Evolutionary conservation across 345 rosid genomes (phyloP).

Genomic region (Eutrema japonicum): DNA sequence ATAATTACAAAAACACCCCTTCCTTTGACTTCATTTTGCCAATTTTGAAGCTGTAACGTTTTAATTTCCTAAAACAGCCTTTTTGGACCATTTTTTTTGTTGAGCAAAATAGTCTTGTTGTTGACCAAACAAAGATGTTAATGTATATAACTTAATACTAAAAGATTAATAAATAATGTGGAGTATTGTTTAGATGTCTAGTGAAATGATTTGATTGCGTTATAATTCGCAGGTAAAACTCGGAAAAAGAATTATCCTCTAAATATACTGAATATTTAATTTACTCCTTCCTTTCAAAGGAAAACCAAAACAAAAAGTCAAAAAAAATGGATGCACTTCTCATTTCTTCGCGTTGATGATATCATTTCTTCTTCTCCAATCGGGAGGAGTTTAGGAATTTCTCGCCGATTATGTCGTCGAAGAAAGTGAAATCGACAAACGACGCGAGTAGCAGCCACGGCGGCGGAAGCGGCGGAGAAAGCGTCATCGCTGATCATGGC

Average conservation of each 20-base stretch:
- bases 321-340: neutral
- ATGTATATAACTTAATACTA: too few relatives aligned
- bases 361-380: slow-evolving; percentile 20
- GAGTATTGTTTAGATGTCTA: too few relatives aligned
- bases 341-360: neutral
- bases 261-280: too few relatives aligned
- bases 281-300: neutral
- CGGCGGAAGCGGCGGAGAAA: slow-evolving; percentile 52
- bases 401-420: slow-evolving; percentile 35
- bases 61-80: too few relatives aligned
- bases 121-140: too few relatives aligned
- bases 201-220: too few relatives aligned
- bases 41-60: neutral
- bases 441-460: slow-evolving; percentile 72
- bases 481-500: slow-evolving; percentile 65
- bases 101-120: too few relatives aligned
- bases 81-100: too few relatives aligned
- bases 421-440: slow-evolving; percentile 51
- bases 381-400: neutral
- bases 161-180: too few relatives aligned
- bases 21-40: neutral
- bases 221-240: too few relatives aligned
- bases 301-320: neutral
- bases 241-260: too few relatives aligned
- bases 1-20: neutral